Conservation (phyloP, 2,329 filamentous ascomycete species). For the Malbranchea zuffiana region DNA sequence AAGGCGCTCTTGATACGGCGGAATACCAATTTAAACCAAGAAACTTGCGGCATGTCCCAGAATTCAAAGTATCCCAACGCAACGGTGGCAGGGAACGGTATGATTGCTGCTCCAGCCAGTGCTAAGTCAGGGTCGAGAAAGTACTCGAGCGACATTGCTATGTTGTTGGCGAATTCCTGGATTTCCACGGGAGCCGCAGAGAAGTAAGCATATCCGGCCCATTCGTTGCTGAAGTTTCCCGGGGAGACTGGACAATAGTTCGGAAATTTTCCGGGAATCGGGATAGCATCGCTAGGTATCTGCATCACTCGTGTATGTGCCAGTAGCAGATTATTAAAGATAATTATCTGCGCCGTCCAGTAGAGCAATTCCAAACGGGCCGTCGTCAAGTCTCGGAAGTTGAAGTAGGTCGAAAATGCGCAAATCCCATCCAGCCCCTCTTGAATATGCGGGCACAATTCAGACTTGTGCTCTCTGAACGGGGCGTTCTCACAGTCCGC, state of each 20-base stretch:
- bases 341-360: slow-evolving; percentile 10
- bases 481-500: too few species aligned
- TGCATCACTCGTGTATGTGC: background rate
- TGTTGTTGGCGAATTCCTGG: slow-evolving; percentile 6
- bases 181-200: background rate
- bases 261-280: too few species aligned
- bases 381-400: slow-evolving; percentile 8
- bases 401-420: slow-evolving; percentile 1
- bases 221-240: too few species aligned
- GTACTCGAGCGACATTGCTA: slow-evolving; percentile 14
- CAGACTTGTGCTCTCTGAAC: too few species aligned
- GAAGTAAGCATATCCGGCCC: background rate
- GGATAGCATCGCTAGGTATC: background rate
- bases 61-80: slow-evolving; percentile 10
- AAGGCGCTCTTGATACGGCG: background rate
- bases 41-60: slow-evolving; percentile 6
- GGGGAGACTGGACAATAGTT: too few species aligned
- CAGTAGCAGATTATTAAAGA: slow-evolving; percentile 9
- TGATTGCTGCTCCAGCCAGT: slow-evolving; percentile 7
- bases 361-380: slow-evolving; percentile 12
- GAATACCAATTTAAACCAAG: slow-evolving; percentile 13
- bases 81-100: slow-evolving; percentile 12
- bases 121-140: slow-evolving; percentile 14
- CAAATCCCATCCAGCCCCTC: too few species aligned
- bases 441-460: too few species aligned